Evolutionary conservation across 768 basidiomycete species (phyloP), one percentile per base, ranked within the genome.

Genomic region (Boletus vermiculosoides): DNA sequence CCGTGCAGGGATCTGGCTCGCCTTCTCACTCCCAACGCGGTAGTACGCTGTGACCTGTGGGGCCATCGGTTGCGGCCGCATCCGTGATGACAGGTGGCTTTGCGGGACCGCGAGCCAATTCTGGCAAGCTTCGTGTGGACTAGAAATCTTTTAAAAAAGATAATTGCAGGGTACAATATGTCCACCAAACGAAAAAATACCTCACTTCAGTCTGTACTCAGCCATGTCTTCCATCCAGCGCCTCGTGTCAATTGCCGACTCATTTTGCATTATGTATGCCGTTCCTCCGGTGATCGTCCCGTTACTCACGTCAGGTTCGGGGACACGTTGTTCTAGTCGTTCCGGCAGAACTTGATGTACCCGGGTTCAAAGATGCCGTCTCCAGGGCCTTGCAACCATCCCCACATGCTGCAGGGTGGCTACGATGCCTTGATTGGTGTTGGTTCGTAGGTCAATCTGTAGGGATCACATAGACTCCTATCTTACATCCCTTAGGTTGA

Each of bases 381-480:
- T 59, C 63, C 28, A 31, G 23, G 37, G 40, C 23, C n/a, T 55
- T 63, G 15, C 63, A 63, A 40, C 9, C 54, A 16, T 63, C 48
- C 15, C 63, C 63, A 22, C 63, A 63, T 45, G 45, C 34, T 13
- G 49, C 63, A 5, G 63, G 63, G 25, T 52, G 49, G 18, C 52
- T 63, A 37, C 54, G 56, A 13, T 50, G 41, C n/a, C 18, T 22
- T 13, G 49, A 56, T 22, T 31, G 52, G 23, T 25, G 39, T 37
- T 64, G 63, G 63, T 56, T 46, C 30, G 63, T 64, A 44, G 4
- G 63, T 58, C 31, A 12, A 23, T 18, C 10, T 12, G 30, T 15
- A 44, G 1, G 12, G 20, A 28, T 16, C 11, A 37, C 16, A 18
- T 20, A 6, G 10, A 45, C 22, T 42, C 25, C 18, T 42, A 33